Conservation (phyloP, 176 grass and related monocot species). For the barley (Hordeum vulgare) region DNA sequence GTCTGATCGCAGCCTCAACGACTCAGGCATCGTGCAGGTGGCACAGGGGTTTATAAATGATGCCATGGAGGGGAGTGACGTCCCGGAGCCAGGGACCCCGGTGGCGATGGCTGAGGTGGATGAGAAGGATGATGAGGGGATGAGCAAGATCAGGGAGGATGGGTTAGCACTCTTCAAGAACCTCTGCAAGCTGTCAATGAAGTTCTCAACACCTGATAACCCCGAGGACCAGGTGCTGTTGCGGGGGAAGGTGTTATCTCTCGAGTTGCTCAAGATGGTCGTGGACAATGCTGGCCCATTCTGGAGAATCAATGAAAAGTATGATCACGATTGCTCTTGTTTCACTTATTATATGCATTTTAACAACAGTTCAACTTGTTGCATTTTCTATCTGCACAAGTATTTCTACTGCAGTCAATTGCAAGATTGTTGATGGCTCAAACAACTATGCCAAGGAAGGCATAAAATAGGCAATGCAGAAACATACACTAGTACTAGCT, state of each 20-base stretch:
- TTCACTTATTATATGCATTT: conserved; percentile 20
- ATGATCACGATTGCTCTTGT: conserved; percentile 14
- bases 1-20: conserved; percentile 81
- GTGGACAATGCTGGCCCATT: conserved; percentile 77
- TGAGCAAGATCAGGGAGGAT: conserved; percentile 51
- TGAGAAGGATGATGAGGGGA: conserved; percentile 22
- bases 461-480: background rate
- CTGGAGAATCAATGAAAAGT: conserved; percentile 86
- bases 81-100: conserved; percentile 20
- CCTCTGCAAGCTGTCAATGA: conserved; percentile 93
- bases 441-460: conserved; percentile 9
- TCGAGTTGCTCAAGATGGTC: conserved; percentile 89
- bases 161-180: conserved; percentile 81
- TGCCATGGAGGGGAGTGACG: conserved; percentile 55
- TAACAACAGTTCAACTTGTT: background rate
- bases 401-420: conserved; percentile 1
- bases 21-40: conserved; percentile 69
- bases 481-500: conserved; percentile 15
- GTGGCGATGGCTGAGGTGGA: conserved; percentile 27
- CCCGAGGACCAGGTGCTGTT: conserved; percentile 79
- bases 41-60: conserved; percentile 93
- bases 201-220: conserved; percentile 63
- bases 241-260: conserved; percentile 79
- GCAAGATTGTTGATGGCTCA: conserved; percentile 26
- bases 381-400: background rate